Base-by-base conservation (phyloP, 495 filamentous ascomycete genomes). In the Xylaria venustula region DNA sequence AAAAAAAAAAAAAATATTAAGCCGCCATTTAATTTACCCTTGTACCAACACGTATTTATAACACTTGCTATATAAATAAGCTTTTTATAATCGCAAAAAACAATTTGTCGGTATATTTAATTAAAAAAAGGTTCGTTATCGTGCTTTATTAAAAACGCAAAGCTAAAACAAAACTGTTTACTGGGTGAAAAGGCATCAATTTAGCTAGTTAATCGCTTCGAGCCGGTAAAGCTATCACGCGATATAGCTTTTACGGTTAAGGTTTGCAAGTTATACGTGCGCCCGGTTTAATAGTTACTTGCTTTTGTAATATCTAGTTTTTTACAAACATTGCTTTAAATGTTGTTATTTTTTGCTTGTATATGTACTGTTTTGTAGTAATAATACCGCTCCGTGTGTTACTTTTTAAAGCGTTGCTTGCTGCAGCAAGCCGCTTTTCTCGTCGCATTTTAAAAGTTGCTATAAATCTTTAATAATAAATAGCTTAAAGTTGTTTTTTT, bases 391-490 rank as follows among this genome's bases (percentile, higher is more conserved):
- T 34, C 80, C 63, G 42, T 78, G 74, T 19, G 69, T 61, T 7
- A 79, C 74, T 17, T 63, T 68, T 64, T 72, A 64, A 19, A 66
- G 56, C 12, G 74, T 77, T 44, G 71, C 75, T 48, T 78, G 68
- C 25, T 53, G 47, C 12, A 81, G 52, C 53, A 80, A 54, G 32
- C 66, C 54, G 56, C 77, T 75, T 63, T 82, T 77, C 52, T 82
- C 77, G 28, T 72, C 70, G 12, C 75, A 73, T 62, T 80, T 70
- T 23, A 54, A 58, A 54, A 77, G 77, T 54, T 81, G 77, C 78
- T 70, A 82, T 8, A 72, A 81, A 62, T 82, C 79, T 69, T 81
- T 82, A 49, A 81, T 71, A 42, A 42, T 17, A 42, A 42, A 37
- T 62, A 69, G 11, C 75, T 19, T 40, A 58, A 65, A 51, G 67